phyloP scores from a whole-genome alignment of 768 basidiomycete species.

The Tylopilus plumbeoviolaceoides region DNA sequence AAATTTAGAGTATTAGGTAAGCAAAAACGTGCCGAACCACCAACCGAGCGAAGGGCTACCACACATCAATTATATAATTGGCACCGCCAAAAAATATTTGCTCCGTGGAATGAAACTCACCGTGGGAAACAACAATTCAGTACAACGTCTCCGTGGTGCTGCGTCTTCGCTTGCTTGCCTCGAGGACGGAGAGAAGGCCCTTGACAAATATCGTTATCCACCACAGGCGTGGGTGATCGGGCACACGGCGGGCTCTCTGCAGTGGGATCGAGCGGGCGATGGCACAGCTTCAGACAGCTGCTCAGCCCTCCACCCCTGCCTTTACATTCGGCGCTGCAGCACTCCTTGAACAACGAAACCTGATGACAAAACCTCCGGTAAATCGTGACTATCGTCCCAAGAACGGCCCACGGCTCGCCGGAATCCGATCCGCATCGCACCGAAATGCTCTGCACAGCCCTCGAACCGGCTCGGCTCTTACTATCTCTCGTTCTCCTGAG shows the following conservation, averaged over 20 bases:
- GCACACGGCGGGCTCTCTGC: conserved; percentile 7
- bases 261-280: conserved; percentile 11
- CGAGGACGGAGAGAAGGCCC: conserved; percentile 30
- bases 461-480: conserved; percentile 21
- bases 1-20: conserved; percentile 16
- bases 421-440: conserved; percentile 19
- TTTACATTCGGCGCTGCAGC: conserved; percentile 20
- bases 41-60: conserved; percentile 21
- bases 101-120: conserved; percentile 28
- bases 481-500: conserved; percentile 1
- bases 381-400: conserved; percentile 1
- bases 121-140: conserved; percentile 19
- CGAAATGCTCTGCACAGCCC: not conserved
- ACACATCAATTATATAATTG: conserved; percentile 30
- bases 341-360: too few species aligned
- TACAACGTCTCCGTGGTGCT: conserved; percentile 6
- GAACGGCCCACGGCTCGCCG: not conserved
- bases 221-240: conserved; percentile 20
- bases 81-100: conserved; percentile 19
- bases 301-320: conserved; percentile 3
- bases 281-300: conserved; percentile 12
- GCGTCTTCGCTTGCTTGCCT: conserved; percentile 29
- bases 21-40: conserved; percentile 23
- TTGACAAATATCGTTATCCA: conserved; percentile 24
- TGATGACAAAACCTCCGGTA: conserved; percentile 17